A percentile compares a stretch with the other conserved stretches of the same genome.
phyloP scores from a whole-genome alignment of 2,329 filamentous ascomycete species.

The Keithomyces neogunnii region DNA sequence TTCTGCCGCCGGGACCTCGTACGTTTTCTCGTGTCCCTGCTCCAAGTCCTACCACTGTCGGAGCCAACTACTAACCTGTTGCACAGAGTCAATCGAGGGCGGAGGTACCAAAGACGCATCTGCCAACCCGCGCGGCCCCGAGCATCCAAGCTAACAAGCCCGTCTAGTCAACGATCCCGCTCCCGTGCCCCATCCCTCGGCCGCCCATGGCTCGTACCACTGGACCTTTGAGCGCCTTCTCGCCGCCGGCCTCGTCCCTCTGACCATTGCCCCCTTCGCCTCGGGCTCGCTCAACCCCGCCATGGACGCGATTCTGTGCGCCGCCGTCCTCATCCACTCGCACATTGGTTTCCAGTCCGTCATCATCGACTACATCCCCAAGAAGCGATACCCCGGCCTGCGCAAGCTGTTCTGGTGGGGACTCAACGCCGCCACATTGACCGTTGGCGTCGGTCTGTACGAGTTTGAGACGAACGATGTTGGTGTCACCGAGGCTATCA shows the following conservation, averaged over 20 bases:
- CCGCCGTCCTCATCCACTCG: slow-evolving; percentile 78
- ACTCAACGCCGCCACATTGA: slow-evolving; percentile 68
- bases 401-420: slow-evolving; percentile 66
- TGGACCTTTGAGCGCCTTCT: slow-evolving; percentile 93
- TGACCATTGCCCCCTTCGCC: slow-evolving; percentile 86
- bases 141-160: slow-evolving; percentile 3
- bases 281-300: slow-evolving; percentile 84
- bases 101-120: slow-evolving; percentile 45
- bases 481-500: slow-evolving; percentile 81
- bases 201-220: slow-evolving; percentile 91
- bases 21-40: slow-evolving; percentile 29
- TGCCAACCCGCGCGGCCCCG: not conserved
- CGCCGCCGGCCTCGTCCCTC: slow-evolving; percentile 71
- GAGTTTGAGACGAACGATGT: slow-evolving; percentile 99
- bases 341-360: slow-evolving; percentile 91
- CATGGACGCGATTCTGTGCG: slow-evolving; percentile 78
- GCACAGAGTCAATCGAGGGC: slow-evolving; percentile 63
- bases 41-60: not conserved
- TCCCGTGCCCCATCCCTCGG: slow-evolving; percentile 60
- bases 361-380: slow-evolving; percentile 87
- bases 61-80: slow-evolving; percentile 31
- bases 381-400: slow-evolving; percentile 56
- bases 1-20: slow-evolving; percentile 84
- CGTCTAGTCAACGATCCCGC: slow-evolving; percentile 75
- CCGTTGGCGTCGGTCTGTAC: slow-evolving; percentile 83